These are phyloP conservation scores for Capronia americana DNA, from an alignment of 2,329 filamentous ascomycete genomes.

Conservation along the genomic window DNA sequence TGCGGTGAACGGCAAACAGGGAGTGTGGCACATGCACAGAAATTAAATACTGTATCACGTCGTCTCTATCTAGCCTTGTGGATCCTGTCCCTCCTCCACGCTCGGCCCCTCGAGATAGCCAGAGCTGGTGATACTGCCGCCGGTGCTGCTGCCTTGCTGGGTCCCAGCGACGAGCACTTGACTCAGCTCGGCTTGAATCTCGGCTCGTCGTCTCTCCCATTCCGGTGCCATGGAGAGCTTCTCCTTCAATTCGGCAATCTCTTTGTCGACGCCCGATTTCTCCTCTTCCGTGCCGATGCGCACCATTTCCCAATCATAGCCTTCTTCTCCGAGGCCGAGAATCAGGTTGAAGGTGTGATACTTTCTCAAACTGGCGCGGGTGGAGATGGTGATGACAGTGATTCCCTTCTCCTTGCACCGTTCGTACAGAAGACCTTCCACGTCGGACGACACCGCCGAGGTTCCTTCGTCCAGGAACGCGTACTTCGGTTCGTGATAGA, in stretches of 20 bases:
- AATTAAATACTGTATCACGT: no score
- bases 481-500: slow-evolving; percentile 95
- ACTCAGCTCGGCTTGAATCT: slow-evolving; percentile 82
- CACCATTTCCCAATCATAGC: slow-evolving; percentile 91
- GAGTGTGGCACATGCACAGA: no score
- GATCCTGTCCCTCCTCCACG: neutral
- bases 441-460: slow-evolving; percentile 89
- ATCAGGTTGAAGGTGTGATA: slow-evolving; percentile 93
- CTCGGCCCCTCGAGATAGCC: neutral
- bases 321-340: slow-evolving; percentile 78
- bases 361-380: slow-evolving; percentile 89
- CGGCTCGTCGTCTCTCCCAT: slow-evolving; percentile 77
- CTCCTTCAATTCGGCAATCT: slow-evolving; percentile 82
- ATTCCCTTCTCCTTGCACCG: slow-evolving; percentile 91
- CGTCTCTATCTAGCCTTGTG: neutral
- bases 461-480: slow-evolving; percentile 96
- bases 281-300: slow-evolving; percentile 92
- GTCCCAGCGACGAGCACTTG: slow-evolving; percentile 61
- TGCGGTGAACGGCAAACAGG: no score
- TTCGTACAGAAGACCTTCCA: slow-evolving; percentile 93
- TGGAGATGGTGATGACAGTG: slow-evolving; percentile 94
- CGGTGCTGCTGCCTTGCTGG: neutral
- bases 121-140: neutral
- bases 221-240: slow-evolving; percentile 79
- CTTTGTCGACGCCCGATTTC: slow-evolving; percentile 90